These are phyloP conservation scores for Polyporus arcularius DNA, from an alignment of 768 basidiomycete genomes.

Conservation along the genomic window DNA sequence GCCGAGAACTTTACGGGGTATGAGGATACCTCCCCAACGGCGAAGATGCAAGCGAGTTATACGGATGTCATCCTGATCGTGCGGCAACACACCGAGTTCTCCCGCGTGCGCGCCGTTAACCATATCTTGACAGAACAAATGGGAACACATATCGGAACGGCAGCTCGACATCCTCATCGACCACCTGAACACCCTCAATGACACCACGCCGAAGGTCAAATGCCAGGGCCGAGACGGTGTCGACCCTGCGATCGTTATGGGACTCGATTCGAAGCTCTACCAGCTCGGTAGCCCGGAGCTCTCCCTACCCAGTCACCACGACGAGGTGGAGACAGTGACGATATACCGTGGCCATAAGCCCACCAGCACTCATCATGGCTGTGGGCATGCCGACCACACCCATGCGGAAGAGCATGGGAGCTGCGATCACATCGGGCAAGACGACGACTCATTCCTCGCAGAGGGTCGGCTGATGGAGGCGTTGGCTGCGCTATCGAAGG, in stretches of 20 bases:
- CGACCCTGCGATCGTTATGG: slow-evolving; percentile 80
- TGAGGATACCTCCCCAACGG: slow-evolving; percentile 89
- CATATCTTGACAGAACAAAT: slow-evolving; percentile 68
- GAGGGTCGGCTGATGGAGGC: slow-evolving; percentile 45
- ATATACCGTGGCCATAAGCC: slow-evolving; percentile 47
- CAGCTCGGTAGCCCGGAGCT: slow-evolving; percentile 21
- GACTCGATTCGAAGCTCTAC: slow-evolving; percentile 85
- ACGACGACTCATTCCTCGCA: slow-evolving; percentile 34
- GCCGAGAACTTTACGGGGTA: slow-evolving; percentile 92
- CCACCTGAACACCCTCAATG: slow-evolving; percentile 87
- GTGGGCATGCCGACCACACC: neutral
- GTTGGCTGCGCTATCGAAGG: slow-evolving; percentile 59
- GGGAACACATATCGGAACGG: slow-evolving; percentile 81
- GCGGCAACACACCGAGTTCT: slow-evolving; percentile 28
- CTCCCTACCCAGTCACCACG: slow-evolving; percentile 49
- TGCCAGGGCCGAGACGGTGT: slow-evolving; percentile 66
- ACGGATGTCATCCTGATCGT: slow-evolving; percentile 89
- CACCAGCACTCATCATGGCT: slow-evolving; percentile 17
- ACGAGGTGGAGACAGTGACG: slow-evolving; percentile 85
- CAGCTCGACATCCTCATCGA: slow-evolving; percentile 83
- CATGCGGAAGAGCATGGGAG: neutral
- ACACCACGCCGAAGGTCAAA: slow-evolving; percentile 82
- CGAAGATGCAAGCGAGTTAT: slow-evolving; percentile 94
- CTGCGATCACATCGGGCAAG: neutral
- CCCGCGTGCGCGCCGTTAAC: neutral